Percentiles rank a stretch among this genome's conserved stretches.
phyloP scores from a whole-genome alignment of 2,329 filamentous ascomycete genomes.

The Fusarium agapanthi region DNA sequence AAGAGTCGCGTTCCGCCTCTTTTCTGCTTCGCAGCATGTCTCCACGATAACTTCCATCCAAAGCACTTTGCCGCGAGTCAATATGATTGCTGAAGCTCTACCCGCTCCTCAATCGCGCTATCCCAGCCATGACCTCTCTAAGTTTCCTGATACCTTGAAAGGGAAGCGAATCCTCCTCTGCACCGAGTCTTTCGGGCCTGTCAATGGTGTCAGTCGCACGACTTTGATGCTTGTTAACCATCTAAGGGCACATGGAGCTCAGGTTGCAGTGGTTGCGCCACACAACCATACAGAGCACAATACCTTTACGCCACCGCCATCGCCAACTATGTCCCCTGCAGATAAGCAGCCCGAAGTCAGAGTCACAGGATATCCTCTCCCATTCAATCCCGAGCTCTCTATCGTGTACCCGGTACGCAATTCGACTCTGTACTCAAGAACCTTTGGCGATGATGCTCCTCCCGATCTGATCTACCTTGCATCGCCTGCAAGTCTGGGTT shows the following conservation, averaged over 20 bases:
- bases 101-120: constrained; percentile 8
- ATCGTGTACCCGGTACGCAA: constrained; percentile 75
- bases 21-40: background rate
- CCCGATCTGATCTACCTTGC: constrained; percentile 76
- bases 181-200: constrained; percentile 76
- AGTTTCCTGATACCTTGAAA: constrained; percentile 59
- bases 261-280: constrained; percentile 73
- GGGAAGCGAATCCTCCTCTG: constrained; percentile 72
- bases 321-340: constrained; percentile 43
- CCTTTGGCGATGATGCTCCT: constrained; percentile 59
- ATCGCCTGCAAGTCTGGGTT: constrained; percentile 74
- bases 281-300: constrained; percentile 64
- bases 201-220: constrained; percentile 78
- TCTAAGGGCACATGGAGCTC: constrained; percentile 68
- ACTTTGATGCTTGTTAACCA: constrained; percentile 76
- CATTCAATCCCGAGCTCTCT: constrained; percentile 76
- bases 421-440: constrained; percentile 66
- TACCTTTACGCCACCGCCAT: constrained; percentile 59
- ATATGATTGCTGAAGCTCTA: constrained; percentile 24
- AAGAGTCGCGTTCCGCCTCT: constrained; percentile 34
- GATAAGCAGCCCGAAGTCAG: constrained; percentile 61
- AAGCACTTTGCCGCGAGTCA: constrained; percentile 3
- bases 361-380: constrained; percentile 70
- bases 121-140: constrained; percentile 51
- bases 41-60: background rate